Evolutionary conservation across 768 basidiomycete species (phyloP), one percentile per base, ranked within the genome.

Genomic region (Hygrocybe coccinea): DNA sequence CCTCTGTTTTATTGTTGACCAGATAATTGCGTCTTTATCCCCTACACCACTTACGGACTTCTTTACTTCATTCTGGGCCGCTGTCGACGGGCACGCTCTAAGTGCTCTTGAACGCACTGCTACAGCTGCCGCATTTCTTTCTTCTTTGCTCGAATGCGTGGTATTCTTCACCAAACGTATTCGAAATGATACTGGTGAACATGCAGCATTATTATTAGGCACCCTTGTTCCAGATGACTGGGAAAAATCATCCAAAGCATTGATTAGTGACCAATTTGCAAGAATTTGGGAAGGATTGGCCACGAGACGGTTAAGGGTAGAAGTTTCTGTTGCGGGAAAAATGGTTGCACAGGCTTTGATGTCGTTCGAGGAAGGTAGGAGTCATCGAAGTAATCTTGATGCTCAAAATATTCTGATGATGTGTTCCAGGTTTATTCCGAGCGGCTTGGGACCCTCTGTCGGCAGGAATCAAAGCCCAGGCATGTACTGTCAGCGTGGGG

Each of bases 21-120:
- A 56, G 55, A 56, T 50, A 12, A 22, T 56, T 3, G 47, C 48
- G 8, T 29, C 41, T 11, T 33, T 35, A 17, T 39, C 50, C 21
- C 54, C 50, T 55, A 64, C 66, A 41, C 71, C 66, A 50, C 65
- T 86, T 2, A 60, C 72, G 2, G 75, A 77, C 25, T 71, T 95
- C 41, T 89, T 92, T 65, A 70, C 75, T 1, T 82, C 90, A 0
- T 84, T 97, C 62, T 97, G 94, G 92, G 80, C 84, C 14, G 92
- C 90, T 0, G 68, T 91, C 1, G 84, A 89, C 50, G 81, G 81
- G 5, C 79, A 82, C 21, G 83, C 86, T 0, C 74, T 89, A 4
- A 80, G 76, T 35, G 74, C 83, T 0, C 75, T 86, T 9, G 76
- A 84, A 48, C 76, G 82, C 5, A 64, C 74, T 1, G 72, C 73